A percentile compares a stretch with the other conserved stretches of the same genome.
phyloP scores from a whole-genome alignment of 2,329 filamentous ascomycete genomes.

The Laburnicola sp. region DNA sequence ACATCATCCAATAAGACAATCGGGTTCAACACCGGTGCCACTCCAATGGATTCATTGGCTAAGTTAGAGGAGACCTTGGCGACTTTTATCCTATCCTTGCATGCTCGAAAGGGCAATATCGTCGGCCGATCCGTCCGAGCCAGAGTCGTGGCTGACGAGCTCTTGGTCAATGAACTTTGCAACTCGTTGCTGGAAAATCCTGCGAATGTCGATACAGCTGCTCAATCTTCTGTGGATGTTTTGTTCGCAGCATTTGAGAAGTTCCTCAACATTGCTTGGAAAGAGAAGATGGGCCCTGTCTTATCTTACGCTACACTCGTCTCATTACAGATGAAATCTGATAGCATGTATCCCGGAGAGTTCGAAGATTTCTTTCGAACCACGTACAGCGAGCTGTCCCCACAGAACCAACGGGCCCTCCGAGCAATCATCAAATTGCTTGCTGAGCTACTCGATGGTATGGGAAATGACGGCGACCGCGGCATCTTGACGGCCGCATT shows the following conservation, averaged over 20 bases:
- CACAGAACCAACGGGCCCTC: conserved; percentile 73
- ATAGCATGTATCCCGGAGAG: conserved; percentile 69
- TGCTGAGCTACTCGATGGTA: conserved; percentile 84
- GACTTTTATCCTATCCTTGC: conserved; percentile 78
- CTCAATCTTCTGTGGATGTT: conserved; percentile 77
- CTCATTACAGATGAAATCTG: conserved; percentile 68
- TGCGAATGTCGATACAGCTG: conserved; percentile 72
- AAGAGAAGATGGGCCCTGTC: conserved; percentile 82
- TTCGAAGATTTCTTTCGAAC: conserved; percentile 64
- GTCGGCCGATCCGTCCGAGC: conserved; percentile 75
- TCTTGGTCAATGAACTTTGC: conserved; percentile 85
- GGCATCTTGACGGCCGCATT: conserved; percentile 87
- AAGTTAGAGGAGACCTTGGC: conserved; percentile 83
- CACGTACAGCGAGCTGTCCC: conserved; percentile 56
- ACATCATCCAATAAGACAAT: conserved; percentile 40
- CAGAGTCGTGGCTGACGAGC: conserved; percentile 71
- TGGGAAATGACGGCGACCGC: conserved; percentile 86
- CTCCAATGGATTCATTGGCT: conserved; percentile 53
- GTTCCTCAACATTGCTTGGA: conserved; percentile 86
- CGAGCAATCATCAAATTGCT: conserved; percentile 82
- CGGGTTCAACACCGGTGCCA: conserved; percentile 28
- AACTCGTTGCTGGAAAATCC: conserved; percentile 85
- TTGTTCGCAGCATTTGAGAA: conserved; percentile 93
- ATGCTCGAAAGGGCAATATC: conserved; percentile 84
- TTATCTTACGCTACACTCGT: conserved; percentile 72